Evolutionary conservation across 768 basidiomycete genomes (phyloP).

Genomic region (Paxillus ammoniavirescens): DNA sequence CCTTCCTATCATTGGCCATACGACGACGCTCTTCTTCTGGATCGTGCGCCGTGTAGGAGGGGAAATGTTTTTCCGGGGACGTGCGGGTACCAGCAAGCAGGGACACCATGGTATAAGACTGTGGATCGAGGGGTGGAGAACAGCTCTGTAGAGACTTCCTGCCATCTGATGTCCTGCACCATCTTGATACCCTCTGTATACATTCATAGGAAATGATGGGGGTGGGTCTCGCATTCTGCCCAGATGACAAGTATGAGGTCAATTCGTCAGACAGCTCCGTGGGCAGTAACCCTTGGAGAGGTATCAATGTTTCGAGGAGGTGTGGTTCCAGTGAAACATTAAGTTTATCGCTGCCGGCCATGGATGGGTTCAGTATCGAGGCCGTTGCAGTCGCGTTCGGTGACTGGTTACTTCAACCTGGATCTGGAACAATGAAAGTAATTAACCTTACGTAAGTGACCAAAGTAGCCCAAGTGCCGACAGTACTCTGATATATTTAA

Average conservation of each 20-base stretch:
- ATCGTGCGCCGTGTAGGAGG: conserved; percentile 44
- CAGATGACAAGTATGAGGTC: conserved; percentile 31
- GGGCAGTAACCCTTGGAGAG: conserved; percentile 49
- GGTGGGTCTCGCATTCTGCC: conserved; percentile 8
- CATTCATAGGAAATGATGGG: conserved; percentile 61
- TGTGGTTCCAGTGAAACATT: conserved; percentile 71
- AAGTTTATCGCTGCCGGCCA: conserved; percentile 26
- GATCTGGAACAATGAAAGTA: no score
- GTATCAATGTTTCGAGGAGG: conserved; percentile 47
- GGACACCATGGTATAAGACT: conserved; percentile 66
- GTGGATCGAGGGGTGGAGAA: conserved; percentile 46
- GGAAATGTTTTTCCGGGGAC: conserved; percentile 75
- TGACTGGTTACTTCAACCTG: no score
- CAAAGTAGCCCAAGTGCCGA: no score
- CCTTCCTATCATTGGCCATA: conserved; percentile 55
- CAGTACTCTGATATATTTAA: neutral
- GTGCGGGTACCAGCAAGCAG: conserved; percentile 76
- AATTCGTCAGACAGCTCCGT: conserved; percentile 42
- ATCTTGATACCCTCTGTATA: conserved; percentile 59
- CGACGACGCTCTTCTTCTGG: conserved; percentile 47
- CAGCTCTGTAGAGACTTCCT: conserved; percentile 35
- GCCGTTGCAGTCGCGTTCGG: no score
- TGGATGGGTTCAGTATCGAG: neutral
- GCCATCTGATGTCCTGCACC: conserved; percentile 60
- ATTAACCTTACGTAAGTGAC: no score